Conservation (phyloP, 2,329 filamentous ascomycete species). For the Neonectria neomacrospora region DNA sequence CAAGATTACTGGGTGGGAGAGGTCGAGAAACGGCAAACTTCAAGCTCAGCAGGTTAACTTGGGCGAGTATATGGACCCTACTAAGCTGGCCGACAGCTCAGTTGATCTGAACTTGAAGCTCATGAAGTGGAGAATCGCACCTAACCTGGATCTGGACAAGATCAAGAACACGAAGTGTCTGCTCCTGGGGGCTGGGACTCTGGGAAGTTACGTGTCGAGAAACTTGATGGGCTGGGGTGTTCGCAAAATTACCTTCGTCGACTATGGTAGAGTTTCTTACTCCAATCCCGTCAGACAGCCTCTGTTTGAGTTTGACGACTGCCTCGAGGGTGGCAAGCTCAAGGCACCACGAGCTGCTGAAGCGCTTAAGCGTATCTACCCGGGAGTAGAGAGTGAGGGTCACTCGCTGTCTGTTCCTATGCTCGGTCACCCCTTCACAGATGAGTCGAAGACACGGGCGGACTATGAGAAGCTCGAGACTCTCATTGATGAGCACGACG, state of each 20-base stretch:
- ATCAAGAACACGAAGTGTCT: constrained; percentile 93
- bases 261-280: constrained; percentile 92
- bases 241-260: constrained; percentile 92
- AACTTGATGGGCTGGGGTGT: constrained; percentile 97
- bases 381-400: constrained; percentile 84
- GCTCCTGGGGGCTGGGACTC: constrained; percentile 88
- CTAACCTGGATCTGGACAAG: constrained; percentile 84
- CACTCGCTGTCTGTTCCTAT: constrained; percentile 90
- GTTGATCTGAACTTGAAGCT: constrained; percentile 97
- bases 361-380: constrained; percentile 86
- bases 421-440: constrained; percentile 88
- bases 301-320: constrained; percentile 90
- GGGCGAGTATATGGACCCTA: constrained; percentile 92
- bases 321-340: constrained; percentile 81
- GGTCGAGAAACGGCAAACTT: constrained; percentile 81
- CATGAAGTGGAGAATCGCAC: constrained; percentile 98
- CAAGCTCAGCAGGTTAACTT: constrained; percentile 82
- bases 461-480: constrained; percentile 81
- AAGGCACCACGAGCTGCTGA: constrained; percentile 87
- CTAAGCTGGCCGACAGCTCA: constrained; percentile 87
- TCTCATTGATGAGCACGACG: constrained; percentile 87
- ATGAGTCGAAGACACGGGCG: constrained; percentile 73
- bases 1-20: constrained; percentile 95
- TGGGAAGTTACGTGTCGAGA: constrained; percentile 92
- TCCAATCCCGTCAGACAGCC: constrained; percentile 97